Conservation (phyloP, 2,329 filamentous ascomycete species). For the Ophiostoma quercus region DNA sequence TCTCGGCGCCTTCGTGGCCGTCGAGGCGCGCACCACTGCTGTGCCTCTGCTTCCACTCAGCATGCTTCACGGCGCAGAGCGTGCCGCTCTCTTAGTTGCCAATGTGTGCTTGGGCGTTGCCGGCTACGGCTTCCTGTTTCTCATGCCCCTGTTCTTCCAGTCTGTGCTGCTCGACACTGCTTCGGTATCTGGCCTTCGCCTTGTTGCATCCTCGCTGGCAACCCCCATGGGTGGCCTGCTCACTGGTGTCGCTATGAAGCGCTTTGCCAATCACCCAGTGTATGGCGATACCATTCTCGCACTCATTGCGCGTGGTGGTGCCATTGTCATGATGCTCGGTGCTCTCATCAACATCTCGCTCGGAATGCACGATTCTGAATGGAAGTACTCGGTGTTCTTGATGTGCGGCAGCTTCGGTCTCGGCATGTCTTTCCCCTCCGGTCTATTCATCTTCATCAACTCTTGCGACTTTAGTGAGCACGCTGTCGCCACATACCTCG, state of each 20-base stretch:
- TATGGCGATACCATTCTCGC: slow-evolving; percentile 44
- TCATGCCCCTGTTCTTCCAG: slow-evolving; percentile 66
- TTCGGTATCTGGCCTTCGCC: slow-evolving; percentile 57
- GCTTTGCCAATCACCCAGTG: slow-evolving; percentile 25
- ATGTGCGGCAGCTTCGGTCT: slow-evolving; percentile 25
- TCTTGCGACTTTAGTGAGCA: slow-evolving; percentile 18
- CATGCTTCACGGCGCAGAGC: slow-evolving; percentile 53
- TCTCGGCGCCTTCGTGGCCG: slow-evolving; percentile 41
- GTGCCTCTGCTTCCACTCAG: slow-evolving; percentile 51
- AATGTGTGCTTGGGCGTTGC: slow-evolving; percentile 58
- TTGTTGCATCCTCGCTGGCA: slow-evolving; percentile 58
- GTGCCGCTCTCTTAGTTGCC: slow-evolving; percentile 50
- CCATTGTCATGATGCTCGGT: slow-evolving; percentile 48
- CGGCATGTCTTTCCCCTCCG: slow-evolving; percentile 24
- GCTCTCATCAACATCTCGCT: slow-evolving; percentile 40
- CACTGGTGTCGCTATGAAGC: slow-evolving; percentile 55
- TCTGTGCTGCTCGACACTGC: slow-evolving; percentile 60
- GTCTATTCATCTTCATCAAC: neutral
- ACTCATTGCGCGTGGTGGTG: slow-evolving; percentile 48
- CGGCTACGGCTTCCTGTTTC: slow-evolving; percentile 63
- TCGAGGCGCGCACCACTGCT: slow-evolving; percentile 47
- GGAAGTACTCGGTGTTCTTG: slow-evolving; percentile 42
- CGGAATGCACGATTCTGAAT: slow-evolving; percentile 44
- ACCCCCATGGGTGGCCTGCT: slow-evolving; percentile 53
- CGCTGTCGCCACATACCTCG: slow-evolving; percentile 22